Evolutionary conservation across 352 stramenopile species (phyloP).

Genomic region (Globisporangium nagaii): DNA sequence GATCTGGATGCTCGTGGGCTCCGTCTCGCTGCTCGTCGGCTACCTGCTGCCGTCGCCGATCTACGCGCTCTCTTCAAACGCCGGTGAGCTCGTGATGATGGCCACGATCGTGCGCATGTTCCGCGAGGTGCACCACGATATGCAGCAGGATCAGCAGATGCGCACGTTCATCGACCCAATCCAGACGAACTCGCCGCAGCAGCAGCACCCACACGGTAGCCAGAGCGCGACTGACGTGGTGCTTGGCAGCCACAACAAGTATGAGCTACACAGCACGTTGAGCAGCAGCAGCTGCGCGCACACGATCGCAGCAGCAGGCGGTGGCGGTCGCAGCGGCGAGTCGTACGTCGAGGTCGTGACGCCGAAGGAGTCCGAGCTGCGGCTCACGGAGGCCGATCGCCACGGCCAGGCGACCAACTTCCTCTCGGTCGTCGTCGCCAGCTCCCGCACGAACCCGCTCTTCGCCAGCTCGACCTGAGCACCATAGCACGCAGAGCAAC

Average conservation of each 20-base stretch:
- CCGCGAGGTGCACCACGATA: conserved; percentile 78
- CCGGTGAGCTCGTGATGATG: conserved; percentile 73
- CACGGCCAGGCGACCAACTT: conserved; percentile 26
- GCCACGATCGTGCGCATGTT: conserved; percentile 82
- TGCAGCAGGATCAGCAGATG: conserved; percentile 75
- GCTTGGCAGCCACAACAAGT: conserved; percentile 20
- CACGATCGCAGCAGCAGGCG: background rate
- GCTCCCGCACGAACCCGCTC: conserved; percentile 54
- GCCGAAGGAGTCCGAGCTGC: conserved; percentile 36
- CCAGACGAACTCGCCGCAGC: conserved; percentile 15
- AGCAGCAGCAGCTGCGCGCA: background rate
- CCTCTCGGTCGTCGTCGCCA: conserved; percentile 54
- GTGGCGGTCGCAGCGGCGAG: no score
- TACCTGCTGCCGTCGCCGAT: conserved; percentile 73
- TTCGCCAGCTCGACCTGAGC: conserved; percentile 13
- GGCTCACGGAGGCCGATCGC: conserved; percentile 34
- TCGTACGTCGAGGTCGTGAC: conserved; percentile 36
- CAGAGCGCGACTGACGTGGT: conserved; percentile 15
- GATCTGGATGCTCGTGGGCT: conserved; percentile 86
- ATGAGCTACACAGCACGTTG: conserved; percentile 15
- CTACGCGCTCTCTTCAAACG: conserved; percentile 73
- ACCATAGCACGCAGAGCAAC: no score
- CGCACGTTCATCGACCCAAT: conserved; percentile 65
- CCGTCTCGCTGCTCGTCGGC: conserved; percentile 51
- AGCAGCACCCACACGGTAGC: background rate